phyloP scores from a whole-genome alignment of 2,329 filamentous ascomycete genomes.

The Chaetomiaceae sp. region DNA sequence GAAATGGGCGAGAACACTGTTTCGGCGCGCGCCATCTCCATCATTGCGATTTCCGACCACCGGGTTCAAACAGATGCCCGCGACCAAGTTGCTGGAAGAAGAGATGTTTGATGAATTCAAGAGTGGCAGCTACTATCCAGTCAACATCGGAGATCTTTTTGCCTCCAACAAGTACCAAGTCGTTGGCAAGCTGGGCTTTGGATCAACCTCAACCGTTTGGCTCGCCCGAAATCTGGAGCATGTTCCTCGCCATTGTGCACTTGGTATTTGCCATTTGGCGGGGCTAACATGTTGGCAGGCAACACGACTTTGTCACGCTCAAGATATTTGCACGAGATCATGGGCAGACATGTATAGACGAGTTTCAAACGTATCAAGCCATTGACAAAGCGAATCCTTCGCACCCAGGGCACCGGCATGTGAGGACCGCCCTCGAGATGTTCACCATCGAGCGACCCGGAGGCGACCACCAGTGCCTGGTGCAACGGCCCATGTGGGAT shows the following conservation, averaged over 20 bases:
- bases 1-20: neutral
- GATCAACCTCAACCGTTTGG: slow-evolving; percentile 6
- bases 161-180: neutral
- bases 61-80: neutral
- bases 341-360: slow-evolving; percentile 5
- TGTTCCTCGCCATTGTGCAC: slow-evolving; percentile 32
- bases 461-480: slow-evolving; percentile 35
- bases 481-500: slow-evolving; percentile 38
- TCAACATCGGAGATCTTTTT: neutral
- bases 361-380: slow-evolving; percentile 23
- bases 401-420: slow-evolving; percentile 30
- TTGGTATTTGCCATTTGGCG: no score
- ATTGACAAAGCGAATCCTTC: slow-evolving; percentile 20
- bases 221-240: neutral
- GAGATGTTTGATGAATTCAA: slow-evolving; percentile 4
- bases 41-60: slow-evolving; percentile 1
- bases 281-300: slow-evolving; percentile 29
- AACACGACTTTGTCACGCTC: slow-evolving; percentile 11
- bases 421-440: slow-evolving; percentile 31
- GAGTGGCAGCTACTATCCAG: neutral
- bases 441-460: slow-evolving; percentile 30
- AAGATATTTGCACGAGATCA: slow-evolving; percentile 23
- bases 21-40: neutral
- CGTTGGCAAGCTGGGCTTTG: slow-evolving; percentile 6
- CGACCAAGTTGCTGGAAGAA: neutral